Base-by-base conservation (phyloP, 495 filamentous ascomycete species). In the Penicillium chermesinum region DNA sequence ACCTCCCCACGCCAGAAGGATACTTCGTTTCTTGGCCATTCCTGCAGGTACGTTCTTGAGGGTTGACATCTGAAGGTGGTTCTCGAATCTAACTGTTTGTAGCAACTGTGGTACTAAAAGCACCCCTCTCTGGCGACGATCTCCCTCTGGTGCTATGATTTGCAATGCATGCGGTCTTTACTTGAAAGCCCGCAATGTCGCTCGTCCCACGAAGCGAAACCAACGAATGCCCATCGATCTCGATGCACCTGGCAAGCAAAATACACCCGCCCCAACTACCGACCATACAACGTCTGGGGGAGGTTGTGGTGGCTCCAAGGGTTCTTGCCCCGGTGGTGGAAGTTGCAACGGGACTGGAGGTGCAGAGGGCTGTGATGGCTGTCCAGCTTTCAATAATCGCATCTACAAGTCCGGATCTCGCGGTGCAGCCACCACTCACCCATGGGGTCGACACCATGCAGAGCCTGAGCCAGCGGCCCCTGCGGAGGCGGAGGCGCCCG, bases 131-230 rank as follows among this genome's bases (percentile, higher is more conserved):
- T 99, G 93, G 93, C 82, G 93, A 51, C 81, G 93, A 48, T 95
- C 91, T 2, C 94, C 91, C 0, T 84, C 87, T 42, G 93, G 93
- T 34, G 84, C 87, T 37, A 95, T 88, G 41, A 97, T 99, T 33
- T 99, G 93, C 70, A 99, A 99, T 69, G 93, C 93, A 10, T 99
- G 93, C 60, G 93, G 93, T 17, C 77, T 99, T 6, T 99, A 99
- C 63, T 70, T 86, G 39, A 99, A 97, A 64, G 89, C 90, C 16
- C 81, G 93, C 36, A 97, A 99, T 61, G 84, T 89, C 48, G 79
- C 84, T 50, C 84, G 93, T 34, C 93, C 93, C 2, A 90, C 86
- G 2, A 95, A 89, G 63, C 74, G 95, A 43, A 96, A 95, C 51
- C 70, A 71, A 47, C 52, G 61, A 9, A 63, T 49, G 33, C 41